Percentiles rank a stretch among this genome's conserved stretches.
Conservation (phyloP, 345 rosid genomes). For the Populus deltoides region DNA sequence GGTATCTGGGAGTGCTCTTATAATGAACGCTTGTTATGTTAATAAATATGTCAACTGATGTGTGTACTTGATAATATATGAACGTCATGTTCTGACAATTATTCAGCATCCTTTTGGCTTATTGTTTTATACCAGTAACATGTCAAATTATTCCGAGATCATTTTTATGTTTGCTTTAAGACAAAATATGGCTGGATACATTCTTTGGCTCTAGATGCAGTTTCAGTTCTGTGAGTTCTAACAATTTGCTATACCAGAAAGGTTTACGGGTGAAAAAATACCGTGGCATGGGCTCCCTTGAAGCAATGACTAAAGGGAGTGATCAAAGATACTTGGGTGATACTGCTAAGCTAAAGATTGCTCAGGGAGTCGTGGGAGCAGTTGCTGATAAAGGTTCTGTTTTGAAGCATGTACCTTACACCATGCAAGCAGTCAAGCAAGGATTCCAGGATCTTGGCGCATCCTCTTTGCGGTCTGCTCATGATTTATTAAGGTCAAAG, state of each 20-base stretch:
- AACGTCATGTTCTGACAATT: not conserved
- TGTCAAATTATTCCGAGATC: not conserved
- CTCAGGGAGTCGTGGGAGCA: constrained; percentile 98
- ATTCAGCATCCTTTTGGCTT: not conserved
- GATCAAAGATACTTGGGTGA: constrained; percentile 93
- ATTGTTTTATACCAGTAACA: not conserved
- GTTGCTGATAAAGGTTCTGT: constrained; percentile 96
- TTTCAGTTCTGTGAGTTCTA: not conserved
- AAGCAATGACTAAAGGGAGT: constrained; percentile 97
- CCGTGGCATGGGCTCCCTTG: constrained; percentile 96
- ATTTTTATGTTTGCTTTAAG: not conserved
- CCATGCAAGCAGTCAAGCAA: constrained; percentile 97
- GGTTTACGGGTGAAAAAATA: constrained; percentile 65
- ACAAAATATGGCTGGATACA: not conserved
- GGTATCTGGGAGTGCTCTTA: not conserved
- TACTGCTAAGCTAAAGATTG: constrained; percentile 74
- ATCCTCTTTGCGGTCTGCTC: constrained; percentile 67
- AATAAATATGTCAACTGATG: not conserved
- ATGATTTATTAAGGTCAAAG: constrained; percentile 66
- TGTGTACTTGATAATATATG: not conserved
- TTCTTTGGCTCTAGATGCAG: not conserved
- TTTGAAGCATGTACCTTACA: constrained; percentile 72
- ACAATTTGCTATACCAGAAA: constrained; percentile 36
- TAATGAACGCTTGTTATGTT: not conserved
- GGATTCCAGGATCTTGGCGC: constrained; percentile 98